These are phyloP conservation scores for Suhomyces kunorum DNA, from an alignment of 1,139 yeast species.

Conservation along the genomic window DNA sequence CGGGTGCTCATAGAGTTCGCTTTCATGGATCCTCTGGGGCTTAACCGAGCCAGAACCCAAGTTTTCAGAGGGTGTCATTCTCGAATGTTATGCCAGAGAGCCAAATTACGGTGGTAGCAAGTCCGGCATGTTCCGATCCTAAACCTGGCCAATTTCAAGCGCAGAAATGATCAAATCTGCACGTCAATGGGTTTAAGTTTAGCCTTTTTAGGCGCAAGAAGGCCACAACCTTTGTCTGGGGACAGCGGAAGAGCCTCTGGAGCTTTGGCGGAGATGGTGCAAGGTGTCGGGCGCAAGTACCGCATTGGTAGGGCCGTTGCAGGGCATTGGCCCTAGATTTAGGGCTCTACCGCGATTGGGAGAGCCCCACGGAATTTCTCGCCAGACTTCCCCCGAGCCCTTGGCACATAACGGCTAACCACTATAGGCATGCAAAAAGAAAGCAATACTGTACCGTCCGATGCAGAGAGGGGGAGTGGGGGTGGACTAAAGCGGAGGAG, in stretches of 20 bases:
- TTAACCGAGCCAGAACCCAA: no score
- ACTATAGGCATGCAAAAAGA: conserved; percentile 2
- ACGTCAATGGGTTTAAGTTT: conserved; percentile 3
- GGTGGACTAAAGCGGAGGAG: background rate
- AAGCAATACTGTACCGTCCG: background rate
- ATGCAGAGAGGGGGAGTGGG: background rate
- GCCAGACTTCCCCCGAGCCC: background rate
- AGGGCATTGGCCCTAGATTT: no score
- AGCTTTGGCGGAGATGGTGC: no score
- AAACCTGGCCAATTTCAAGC: conserved; percentile 1
- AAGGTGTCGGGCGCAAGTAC: no score
- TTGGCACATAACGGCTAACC: conserved; percentile 4
- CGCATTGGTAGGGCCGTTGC: no score
- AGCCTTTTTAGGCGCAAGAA: conserved; percentile 1
- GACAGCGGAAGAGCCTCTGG: no score
- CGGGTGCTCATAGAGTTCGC: no score
- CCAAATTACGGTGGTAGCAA: background rate
- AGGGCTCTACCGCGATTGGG: no score
- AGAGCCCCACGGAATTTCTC: no score
- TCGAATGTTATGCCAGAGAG: background rate
- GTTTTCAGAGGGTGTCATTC: no score
- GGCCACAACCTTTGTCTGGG: background rate
- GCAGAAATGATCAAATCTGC: conserved; percentile 1
- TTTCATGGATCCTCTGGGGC: no score
- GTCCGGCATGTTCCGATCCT: conserved; percentile 1